A percentile compares a stretch with the other conserved stretches of the same genome.
These are phyloP conservation scores for Boletus calvinii DNA, from an alignment of 1,284 basidiomycete genomes.

Conservation along the genomic window DNA sequence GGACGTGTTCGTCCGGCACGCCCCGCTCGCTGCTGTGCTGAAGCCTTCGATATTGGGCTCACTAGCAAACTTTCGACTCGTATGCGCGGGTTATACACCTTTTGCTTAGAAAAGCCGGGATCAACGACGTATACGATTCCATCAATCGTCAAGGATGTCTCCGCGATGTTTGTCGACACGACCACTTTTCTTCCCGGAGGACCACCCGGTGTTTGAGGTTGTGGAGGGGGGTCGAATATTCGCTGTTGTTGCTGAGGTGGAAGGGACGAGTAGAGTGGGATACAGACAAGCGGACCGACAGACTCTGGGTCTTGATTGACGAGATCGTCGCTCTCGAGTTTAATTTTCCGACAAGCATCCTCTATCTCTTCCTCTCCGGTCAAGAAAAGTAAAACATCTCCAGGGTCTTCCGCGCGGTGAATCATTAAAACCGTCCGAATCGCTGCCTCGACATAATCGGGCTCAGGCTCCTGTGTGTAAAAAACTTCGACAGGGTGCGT, in stretches of 20 bases:
- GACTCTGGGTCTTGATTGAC: constrained; percentile 66
- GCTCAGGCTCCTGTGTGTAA: constrained; percentile 95
- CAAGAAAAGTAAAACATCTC: constrained; percentile 93
- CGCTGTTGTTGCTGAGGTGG: constrained; percentile 93
- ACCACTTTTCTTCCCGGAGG: constrained; percentile 93
- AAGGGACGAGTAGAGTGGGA: constrained; percentile 92
- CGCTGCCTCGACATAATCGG: constrained; percentile 96
- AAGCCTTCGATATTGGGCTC: constrained; percentile 94
- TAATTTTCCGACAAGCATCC: constrained; percentile 93
- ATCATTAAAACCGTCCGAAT: constrained; percentile 98
- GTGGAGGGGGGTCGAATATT: constrained; percentile 89
- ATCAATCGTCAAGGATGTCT: constrained; percentile 97
- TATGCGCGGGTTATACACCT: constrained; percentile 95
- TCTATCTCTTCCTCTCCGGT: constrained; percentile 99
- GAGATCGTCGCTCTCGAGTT: constrained; percentile 62
- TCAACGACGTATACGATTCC: constrained; percentile 99
- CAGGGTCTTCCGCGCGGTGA: constrained; percentile 92
- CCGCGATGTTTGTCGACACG: constrained; percentile 96
- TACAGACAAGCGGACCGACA: constrained; percentile 84
- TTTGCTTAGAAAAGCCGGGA: constrained; percentile 96
- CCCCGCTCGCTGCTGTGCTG: constrained; percentile 94
- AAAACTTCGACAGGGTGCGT: constrained; percentile 97
- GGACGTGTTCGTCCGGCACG: constrained; percentile 95
- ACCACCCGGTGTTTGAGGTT: constrained; percentile 59
- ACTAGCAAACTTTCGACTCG: constrained; percentile 94